phyloP scores from a whole-genome alignment of 2,329 filamentous ascomycete species.

The Teratosphaeria gauchensis region DNA sequence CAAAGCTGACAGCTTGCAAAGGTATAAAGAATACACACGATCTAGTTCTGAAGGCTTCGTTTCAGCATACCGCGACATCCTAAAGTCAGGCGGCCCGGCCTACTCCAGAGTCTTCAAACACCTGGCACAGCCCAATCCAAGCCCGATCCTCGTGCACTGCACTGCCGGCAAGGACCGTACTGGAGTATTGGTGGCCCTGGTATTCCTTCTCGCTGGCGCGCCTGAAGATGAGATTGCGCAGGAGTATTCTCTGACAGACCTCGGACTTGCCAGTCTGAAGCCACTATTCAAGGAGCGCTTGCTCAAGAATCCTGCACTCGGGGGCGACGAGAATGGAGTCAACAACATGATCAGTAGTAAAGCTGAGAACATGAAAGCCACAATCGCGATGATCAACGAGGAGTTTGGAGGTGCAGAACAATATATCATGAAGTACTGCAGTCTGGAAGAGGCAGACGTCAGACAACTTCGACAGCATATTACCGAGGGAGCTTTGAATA shows the following conservation, averaged over 20 bases:
- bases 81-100: conserved; percentile 43
- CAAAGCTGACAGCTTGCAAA: not conserved
- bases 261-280: conserved; percentile 42
- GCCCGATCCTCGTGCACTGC: conserved; percentile 59
- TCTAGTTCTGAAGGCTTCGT: conserved; percentile 51
- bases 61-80: conserved; percentile 53
- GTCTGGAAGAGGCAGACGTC: conserved; percentile 48
- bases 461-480: conserved; percentile 44
- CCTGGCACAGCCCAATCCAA: conserved; percentile 36
- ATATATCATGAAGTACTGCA: conserved; percentile 52
- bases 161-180: conserved; percentile 72
- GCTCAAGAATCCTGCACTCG: conserved; percentile 42
- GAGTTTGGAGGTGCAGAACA: conserved; percentile 55
- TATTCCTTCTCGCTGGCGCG: conserved; percentile 56
- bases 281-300: conserved; percentile 44
- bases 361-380: conserved; percentile 43
- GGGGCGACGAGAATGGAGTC: conserved; percentile 35
- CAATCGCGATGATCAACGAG: conserved; percentile 45
- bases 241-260: conserved; percentile 60
- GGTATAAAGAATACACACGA: conserved; percentile 49
- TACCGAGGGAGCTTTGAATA: conserved; percentile 5
- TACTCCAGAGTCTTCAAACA: conserved; percentile 53
- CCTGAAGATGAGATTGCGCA: conserved; percentile 48
- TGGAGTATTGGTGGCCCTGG: conserved; percentile 57
- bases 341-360: conserved; percentile 35